Evolutionary conservation across 2,329 filamentous ascomycete species (phyloP).

Genomic region (Phaeoacremonium minimum): DNA sequence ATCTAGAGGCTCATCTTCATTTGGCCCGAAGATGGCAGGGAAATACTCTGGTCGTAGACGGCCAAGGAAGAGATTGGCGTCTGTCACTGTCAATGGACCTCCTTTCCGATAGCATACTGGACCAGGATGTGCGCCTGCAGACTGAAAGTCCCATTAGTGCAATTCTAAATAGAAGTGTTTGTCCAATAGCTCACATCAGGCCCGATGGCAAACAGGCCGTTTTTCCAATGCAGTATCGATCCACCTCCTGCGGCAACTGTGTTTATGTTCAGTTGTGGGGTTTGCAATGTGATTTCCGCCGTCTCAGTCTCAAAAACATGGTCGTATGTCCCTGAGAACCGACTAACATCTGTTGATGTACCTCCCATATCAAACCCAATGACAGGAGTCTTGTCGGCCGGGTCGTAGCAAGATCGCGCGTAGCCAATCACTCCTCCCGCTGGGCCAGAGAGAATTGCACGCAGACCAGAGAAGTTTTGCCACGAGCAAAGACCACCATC

Average conservation of each 20-base stretch:
- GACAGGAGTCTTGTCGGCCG: no score
- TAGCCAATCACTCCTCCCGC: slow-evolving; percentile 71
- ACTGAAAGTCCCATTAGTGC: no score
- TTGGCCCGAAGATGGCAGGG: slow-evolving; percentile 63
- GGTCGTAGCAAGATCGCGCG: slow-evolving; percentile 66
- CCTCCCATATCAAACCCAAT: no score
- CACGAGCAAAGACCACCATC: slow-evolving; percentile 36
- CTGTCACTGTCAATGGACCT: slow-evolving; percentile 62
- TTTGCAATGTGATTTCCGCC: slow-evolving; percentile 73
- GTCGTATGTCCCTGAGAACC: slow-evolving; percentile 49
- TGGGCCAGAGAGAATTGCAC: slow-evolving; percentile 65
- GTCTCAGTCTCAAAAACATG: slow-evolving; percentile 68
- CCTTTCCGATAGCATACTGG: slow-evolving; percentile 65
- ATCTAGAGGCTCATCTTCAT: slow-evolving; percentile 49
- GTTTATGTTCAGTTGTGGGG: slow-evolving; percentile 76
- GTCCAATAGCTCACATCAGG: no score
- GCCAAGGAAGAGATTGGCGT: slow-evolving; percentile 62
- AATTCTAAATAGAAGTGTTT: no score
- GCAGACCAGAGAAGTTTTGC: slow-evolving; percentile 16
- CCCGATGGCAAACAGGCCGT: slow-evolving; percentile 64
- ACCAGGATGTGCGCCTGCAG: slow-evolving; percentile 60
- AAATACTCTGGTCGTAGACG: slow-evolving; percentile 53
- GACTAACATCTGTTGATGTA: slow-evolving; percentile 70
- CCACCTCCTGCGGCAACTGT: slow-evolving; percentile 77
- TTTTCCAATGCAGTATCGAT: slow-evolving; percentile 67